phyloP scores from a whole-genome alignment of 2,329 filamentous ascomycete genomes.

The Scopulariopsis brevicaulis region DNA sequence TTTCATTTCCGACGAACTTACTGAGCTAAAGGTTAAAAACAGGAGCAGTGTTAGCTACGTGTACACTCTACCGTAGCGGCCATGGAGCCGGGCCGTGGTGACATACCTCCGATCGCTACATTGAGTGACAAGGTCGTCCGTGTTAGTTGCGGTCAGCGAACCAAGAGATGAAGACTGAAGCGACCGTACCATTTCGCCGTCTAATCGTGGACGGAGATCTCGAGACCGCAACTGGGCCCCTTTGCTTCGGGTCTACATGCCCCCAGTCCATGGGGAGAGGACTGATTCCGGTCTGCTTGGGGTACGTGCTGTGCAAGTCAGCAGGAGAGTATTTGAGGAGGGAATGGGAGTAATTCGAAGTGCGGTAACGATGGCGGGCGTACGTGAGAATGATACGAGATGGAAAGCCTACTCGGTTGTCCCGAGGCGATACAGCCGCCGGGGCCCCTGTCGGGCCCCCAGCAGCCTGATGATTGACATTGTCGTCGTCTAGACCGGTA shows the following conservation, averaged over 20 bases:
- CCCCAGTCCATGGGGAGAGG: slow-evolving; percentile 88
- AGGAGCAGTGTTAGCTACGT: slow-evolving; percentile 4
- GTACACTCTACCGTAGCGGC: slow-evolving; percentile 11
- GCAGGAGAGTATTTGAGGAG: neutral
- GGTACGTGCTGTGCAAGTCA: slow-evolving; percentile 55
- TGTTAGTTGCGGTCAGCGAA: neutral
- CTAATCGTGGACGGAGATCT: slow-evolving; percentile 64
- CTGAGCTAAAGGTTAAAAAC: slow-evolving; percentile 18
- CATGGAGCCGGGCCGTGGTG: slow-evolving; percentile 1
- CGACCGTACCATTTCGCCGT: slow-evolving; percentile 60
- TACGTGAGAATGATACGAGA: slow-evolving; percentile 9
- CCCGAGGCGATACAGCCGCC: slow-evolving; percentile 13
- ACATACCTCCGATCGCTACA: slow-evolving; percentile 46
- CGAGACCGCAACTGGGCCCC: slow-evolving; percentile 84
- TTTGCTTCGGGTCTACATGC: slow-evolving; percentile 56
- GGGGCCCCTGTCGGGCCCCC: slow-evolving; percentile 11
- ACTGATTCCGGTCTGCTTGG: slow-evolving; percentile 86
- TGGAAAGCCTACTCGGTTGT: slow-evolving; percentile 30
- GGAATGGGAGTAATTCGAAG: neutral
- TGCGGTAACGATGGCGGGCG: neutral
- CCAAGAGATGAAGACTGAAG: neutral
- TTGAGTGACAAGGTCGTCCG: slow-evolving; percentile 1
- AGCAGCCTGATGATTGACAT: neutral
- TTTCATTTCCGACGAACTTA: slow-evolving; percentile 10
- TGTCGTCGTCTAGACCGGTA: neutral